Base-by-base conservation (phyloP, 2,329 filamentous ascomycete species). In the Lasiodiplodia gonubiensis region DNA sequence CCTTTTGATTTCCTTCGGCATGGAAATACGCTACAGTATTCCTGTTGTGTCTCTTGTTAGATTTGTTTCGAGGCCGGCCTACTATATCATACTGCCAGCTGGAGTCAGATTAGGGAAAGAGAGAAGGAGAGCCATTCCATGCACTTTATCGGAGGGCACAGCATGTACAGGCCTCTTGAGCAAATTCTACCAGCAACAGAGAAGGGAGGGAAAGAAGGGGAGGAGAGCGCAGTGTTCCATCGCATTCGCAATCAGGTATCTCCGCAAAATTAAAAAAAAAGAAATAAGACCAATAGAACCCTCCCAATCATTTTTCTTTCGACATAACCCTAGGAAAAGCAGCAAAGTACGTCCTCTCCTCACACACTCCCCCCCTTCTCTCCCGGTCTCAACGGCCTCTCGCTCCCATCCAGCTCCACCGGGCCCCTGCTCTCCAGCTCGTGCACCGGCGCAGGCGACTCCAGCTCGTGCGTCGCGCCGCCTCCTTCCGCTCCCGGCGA, bases 401-500 rank as follows among this genome's bases (percentile, higher is more conserved):
- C 61, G 30, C 30, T 33, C 23, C 33, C 61, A 21, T 64, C 61
- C 49, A 64, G 16, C 49, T 54, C 51, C 14, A 35, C 61, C 33
- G 23, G 23, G 16, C 18, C n/a, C 33, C 7, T 5, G 7, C 37
- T 21, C 16, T 64, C 61, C 16, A 64, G 25, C 49, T 64, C 61
- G 16, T 64, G 61, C 48, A 54, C 37, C 16, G n/a, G n/a, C 46
- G 6, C 16, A 2, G 48, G 49, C 5, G n/a, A 10, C 33, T 53
- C 49, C 30, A 64, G 7, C 53, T 55, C 53, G 4, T 52, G 33
- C 30, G 53, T 30, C 51, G 18, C 52, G 1, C 25, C 61, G 6
- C 30, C 48, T 1, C 8, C 52, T 1, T 49, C 21, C 2, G 14
- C 23, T 1, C 25, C 37, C 8, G 33, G 33, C 49, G 49, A 46